Base-by-base conservation (phyloP, 108 stramenopile species). In the Skeletonema marinoi region DNA sequence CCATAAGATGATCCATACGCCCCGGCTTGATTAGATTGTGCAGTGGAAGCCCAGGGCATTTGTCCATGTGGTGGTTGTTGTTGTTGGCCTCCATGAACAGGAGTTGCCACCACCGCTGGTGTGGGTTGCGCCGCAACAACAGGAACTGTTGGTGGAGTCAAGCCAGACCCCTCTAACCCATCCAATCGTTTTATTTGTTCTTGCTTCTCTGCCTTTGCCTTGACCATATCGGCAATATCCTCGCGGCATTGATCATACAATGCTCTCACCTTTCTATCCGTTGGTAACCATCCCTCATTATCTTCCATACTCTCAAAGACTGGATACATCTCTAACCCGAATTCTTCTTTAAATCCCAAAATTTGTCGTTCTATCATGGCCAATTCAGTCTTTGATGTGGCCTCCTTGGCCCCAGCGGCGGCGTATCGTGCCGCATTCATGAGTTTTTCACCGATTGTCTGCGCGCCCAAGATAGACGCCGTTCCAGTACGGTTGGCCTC, bases 211-310 rank as follows among this genome's bases (percentile, higher is more conserved):
- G 60, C 82, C 78, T 82, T 82, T 29, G 70, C 19, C 30, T 74
- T 58, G 19, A 87, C 85, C 69, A 90, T 80, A 36, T 65, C 64
- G 25, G 82, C 84, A 38, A 94, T 82, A 69, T 94, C 93, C 19
- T 75, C 65, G 13, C 93, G 68, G 10, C 79, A 77, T n/a, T 60
- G 60, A 81, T 94, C 93, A 69, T 94, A 94, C 51, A 93, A 75
- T 10, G 80, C 78, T 38, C 93, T 66, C 14, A 94, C 86, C 58
- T 90, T 87, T n/a, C 93, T 73, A 71, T 90, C 90, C 25, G 90
- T 90, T 6, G 93, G 93, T 50, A 94, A 71, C 86, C 88, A 94
- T 36, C 85, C 86, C 72, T 92, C 80, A 21, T 73, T 84, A 38
- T 94, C 93, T 79, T 94, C 93, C 71, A 90, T 78, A 10, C 84